Evolutionary conservation across 2,329 filamentous ascomycete species (phyloP).

Genomic region (Corynespora cassiicola): DNA sequence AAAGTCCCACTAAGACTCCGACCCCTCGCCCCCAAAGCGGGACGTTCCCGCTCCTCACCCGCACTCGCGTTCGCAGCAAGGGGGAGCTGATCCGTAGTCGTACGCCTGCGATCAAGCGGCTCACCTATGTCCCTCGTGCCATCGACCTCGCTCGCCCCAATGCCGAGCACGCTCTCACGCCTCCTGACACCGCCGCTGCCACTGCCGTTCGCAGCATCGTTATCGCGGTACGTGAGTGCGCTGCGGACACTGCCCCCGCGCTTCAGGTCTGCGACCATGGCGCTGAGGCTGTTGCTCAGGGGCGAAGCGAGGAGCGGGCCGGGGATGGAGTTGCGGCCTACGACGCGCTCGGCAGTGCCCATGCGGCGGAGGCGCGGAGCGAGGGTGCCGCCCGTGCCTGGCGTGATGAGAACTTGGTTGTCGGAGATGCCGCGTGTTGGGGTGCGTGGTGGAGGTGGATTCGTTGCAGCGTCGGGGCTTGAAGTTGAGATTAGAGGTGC

Average conservation of each 20-base stretch:
- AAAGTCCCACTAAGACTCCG: conserved; percentile 39
- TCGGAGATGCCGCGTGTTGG: conserved; percentile 22
- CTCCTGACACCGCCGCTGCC: conserved; percentile 4
- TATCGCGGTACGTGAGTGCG: conserved; percentile 2
- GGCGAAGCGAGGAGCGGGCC: conserved; percentile 67
- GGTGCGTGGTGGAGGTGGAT: conserved; percentile 19
- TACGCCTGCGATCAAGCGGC: conserved; percentile 29
- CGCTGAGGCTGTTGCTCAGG: conserved; percentile 65
- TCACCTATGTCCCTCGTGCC: conserved; percentile 20
- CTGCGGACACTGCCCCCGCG: conserved; percentile 54
- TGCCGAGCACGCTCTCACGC: conserved; percentile 28
- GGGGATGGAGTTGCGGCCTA: conserved; percentile 56
- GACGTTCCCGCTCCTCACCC: not conserved
- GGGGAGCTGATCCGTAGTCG: conserved; percentile 13
- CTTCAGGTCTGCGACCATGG: conserved; percentile 69
- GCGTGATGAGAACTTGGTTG: conserved; percentile 20
- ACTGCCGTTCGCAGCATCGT: too few relatives aligned
- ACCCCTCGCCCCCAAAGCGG: conserved; percentile 12
- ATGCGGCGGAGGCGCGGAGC: conserved; percentile 35
- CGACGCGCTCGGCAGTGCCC: conserved; percentile 44
- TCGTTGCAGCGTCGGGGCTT: conserved; percentile 20
- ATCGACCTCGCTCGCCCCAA: conserved; percentile 18
- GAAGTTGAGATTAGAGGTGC: conserved; percentile 17
- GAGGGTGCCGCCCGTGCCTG: conserved; percentile 24
- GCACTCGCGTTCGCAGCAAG: too few relatives aligned